phyloP scores from a whole-genome alignment of 176 grass and related monocot species.

The Aegilops sharonensis region DNA sequence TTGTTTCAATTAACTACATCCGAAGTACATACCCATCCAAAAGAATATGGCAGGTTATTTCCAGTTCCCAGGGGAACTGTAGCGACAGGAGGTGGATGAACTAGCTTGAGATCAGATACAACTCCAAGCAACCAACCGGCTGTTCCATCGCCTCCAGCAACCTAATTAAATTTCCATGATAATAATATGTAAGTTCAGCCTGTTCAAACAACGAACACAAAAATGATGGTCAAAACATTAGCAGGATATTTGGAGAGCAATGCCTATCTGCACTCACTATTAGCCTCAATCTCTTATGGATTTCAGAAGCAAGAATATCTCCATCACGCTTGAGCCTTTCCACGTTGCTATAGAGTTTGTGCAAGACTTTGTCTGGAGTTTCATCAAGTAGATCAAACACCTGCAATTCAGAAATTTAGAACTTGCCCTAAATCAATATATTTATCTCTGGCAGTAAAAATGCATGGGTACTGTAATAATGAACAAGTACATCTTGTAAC shows the following conservation, averaged over 20 bases:
- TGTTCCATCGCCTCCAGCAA: constrained; percentile 97
- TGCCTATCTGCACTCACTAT: constrained; percentile 64
- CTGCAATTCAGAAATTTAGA: constrained; percentile 51
- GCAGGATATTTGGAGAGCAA: constrained; percentile 19
- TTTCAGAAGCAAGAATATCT: constrained; percentile 72
- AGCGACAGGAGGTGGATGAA: constrained; percentile 72
- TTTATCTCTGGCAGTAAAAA: neutral
- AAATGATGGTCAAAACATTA: constrained; percentile 23
- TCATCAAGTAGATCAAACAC: constrained; percentile 75
- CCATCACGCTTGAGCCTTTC: constrained; percentile 64
- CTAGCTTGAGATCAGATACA: constrained; percentile 85
- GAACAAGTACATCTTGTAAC: constrained; percentile 8
- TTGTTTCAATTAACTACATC: constrained; percentile 13
- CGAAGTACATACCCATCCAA: constrained; percentile 81
- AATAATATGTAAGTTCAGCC: constrained; percentile 15
- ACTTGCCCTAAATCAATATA: neutral
- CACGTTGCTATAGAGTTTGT: constrained; percentile 72
- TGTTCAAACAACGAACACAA: constrained; percentile 18
- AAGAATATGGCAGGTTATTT: constrained; percentile 97
- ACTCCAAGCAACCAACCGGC: constrained; percentile 94
- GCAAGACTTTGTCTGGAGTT: constrained; percentile 82
- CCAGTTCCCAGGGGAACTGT: constrained; percentile 95
- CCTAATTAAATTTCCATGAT: constrained; percentile 54
- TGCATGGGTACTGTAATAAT: neutral
- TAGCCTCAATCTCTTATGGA: constrained; percentile 68